Base-by-base conservation (phyloP, 176 grass and related monocot genomes). In the Hordeum marinum region DNA sequence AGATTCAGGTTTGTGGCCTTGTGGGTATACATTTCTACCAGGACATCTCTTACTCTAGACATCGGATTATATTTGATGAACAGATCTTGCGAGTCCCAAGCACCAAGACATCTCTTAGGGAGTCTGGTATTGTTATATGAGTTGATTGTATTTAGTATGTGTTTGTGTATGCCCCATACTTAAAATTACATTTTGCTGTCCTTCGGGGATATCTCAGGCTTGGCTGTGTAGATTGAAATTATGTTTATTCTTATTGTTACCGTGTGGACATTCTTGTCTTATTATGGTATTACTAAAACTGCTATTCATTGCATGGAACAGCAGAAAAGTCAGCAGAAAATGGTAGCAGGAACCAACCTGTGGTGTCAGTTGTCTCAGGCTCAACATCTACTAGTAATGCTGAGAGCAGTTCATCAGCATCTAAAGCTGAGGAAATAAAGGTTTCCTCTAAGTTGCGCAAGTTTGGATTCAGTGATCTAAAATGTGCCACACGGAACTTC, bases 391-490 rank as follows among this genome's bases (percentile, higher is more conserved):
- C 90, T 52, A 95, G 93, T 74, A 92, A 87, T 41, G 88, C 90
- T 21, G 93, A 90, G 75, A 95, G 93, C 85, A 95, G 76, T 83
- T 95, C 93, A 85, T 95, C 93, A 23, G 68, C 88, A 84, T 90
- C 88, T 84, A 95, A 95, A 87, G 93, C 69, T 32, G 88, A 95
- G 14, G 90, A 92, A 48, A 86, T 95, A 64, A 95, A 95, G 87
- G 88, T 95, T 87, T 84, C 93, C 70, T 92, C 90, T 12, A 91
- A 92, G 45, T 81, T 95, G 54, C 90, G 83, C 71, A 95, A 89
- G 75, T 95, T 95, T 83, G 89, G 83, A 81, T 95, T 95, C 88
- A 92, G 79, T 79, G 93, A 95, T 85, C 88, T 95, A 31, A 95
- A 95, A 87, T 84, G 80, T 59, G 93, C 93, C 43, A 95, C 93